Conservation (phyloP, 345 rosid species). For the Eutrema heterophyllum region DNA sequence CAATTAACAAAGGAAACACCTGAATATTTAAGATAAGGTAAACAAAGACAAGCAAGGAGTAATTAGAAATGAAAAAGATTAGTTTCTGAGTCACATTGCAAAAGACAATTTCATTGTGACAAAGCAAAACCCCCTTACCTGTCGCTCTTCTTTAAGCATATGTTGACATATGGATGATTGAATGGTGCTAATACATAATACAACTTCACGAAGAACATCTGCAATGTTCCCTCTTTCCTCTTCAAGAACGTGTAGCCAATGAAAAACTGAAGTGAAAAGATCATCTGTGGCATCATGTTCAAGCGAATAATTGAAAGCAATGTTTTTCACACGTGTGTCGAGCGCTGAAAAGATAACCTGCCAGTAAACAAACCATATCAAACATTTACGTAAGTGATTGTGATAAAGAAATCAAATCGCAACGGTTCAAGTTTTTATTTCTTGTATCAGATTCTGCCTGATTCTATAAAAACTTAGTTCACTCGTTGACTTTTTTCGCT, state of each 20-base stretch:
- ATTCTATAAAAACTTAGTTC: background rate
- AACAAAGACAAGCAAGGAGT: background rate
- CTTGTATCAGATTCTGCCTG: background rate
- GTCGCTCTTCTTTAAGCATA: slow-evolving; percentile 79
- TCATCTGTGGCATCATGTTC: slow-evolving; percentile 59
- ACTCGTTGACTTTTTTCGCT: background rate
- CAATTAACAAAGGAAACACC: slow-evolving; percentile 62
- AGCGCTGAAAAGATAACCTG: slow-evolving; percentile 70
- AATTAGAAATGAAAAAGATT: no score
- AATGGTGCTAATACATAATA: slow-evolving; percentile 41
- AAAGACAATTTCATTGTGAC: background rate
- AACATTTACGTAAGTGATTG: background rate
- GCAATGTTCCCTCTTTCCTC: slow-evolving; percentile 27
- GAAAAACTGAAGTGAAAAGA: slow-evolving; percentile 41
- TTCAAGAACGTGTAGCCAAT: slow-evolving; percentile 36
- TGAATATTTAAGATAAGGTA: slow-evolving; percentile 19
- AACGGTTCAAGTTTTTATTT: background rate
- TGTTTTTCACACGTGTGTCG: slow-evolving; percentile 48
- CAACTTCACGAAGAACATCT: slow-evolving; percentile 45
- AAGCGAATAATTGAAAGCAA: slow-evolving; percentile 54
- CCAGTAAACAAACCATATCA: slow-evolving; percentile 19
- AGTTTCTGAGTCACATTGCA: background rate
- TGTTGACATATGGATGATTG: slow-evolving; percentile 58
- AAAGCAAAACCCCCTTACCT: slow-evolving; percentile 36
- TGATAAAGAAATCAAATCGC: background rate